Base-by-base conservation (phyloP, 2,329 filamentous ascomycete genomes). In the Kalaharituber pfeilii region DNA sequence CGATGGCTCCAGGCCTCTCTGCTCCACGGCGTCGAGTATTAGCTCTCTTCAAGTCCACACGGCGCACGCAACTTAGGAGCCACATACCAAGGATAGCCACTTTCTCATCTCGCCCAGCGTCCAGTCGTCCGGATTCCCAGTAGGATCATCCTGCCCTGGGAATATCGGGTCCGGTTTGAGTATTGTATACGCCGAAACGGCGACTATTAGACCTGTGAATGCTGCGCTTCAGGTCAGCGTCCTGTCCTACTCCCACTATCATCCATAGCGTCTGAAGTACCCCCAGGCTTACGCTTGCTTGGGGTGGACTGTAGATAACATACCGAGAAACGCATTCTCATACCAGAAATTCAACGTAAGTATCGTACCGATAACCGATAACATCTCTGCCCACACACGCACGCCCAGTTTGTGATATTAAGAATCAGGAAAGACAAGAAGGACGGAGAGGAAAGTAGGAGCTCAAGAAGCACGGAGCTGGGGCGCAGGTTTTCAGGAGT, bases 181-280 rank as follows among this genome's bases (percentile, higher is more conserved):
- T 63, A 95, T 89, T 18, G 78, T 77, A 82, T 84, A 94, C 42
- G 78, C 79, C 15, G 86, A 83, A 1, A 83, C 86, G 1, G 84
- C 86, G 5, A 84, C 84, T 13, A 95, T 77, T 52, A 93, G 75
- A 8, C 84, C 85, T 3, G 83, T 80, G 66, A 95, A 95, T 22
- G 57, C 59, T 60, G 26, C 7, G 30, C 26, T n/a, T 24, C 29
- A 25, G 33, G 29, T 39, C 33, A 39, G 33, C 7, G 20, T n/a
- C 30, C n/a, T 36, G 30, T 9, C n/a, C 30, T 9, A 36, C 9
- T 9, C 30, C 30, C 9, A 9, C 9, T n/a, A 36, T n/a, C 30
- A 36, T 9, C n/a, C 9, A 36, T 9, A n/a, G 9, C 30, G 30
- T 36, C 9, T 36, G 9, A 36, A n/a, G 9, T 47, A 47, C 22